These are phyloP conservation scores for Lactarius tabidus DNA, from an alignment of 768 basidiomycete genomes.

Conservation along the genomic window DNA sequence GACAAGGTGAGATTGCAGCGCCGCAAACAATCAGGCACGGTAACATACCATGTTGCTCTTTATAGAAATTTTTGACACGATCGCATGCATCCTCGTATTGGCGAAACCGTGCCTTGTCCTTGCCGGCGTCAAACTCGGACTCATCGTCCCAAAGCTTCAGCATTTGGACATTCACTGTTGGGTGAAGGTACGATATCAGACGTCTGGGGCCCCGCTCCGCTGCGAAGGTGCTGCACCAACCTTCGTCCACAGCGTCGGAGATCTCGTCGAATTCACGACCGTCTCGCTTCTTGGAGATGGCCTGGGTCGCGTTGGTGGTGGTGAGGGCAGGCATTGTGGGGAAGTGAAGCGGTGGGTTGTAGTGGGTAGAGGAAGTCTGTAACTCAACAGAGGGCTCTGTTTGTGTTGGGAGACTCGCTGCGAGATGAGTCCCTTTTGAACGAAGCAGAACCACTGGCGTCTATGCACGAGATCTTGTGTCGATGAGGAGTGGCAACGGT, in stretches of 20 bases:
- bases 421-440: constrained; percentile 15
- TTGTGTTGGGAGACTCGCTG: constrained; percentile 2
- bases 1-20: constrained; percentile 5
- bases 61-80: constrained; percentile 73
- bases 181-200: not conserved
- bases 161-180: constrained; percentile 64
- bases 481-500: constrained; percentile 3
- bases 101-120: constrained; percentile 66
- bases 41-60: constrained; percentile 65
- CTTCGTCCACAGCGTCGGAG: constrained; percentile 49
- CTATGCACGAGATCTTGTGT: constrained; percentile 12
- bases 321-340: constrained; percentile 22
- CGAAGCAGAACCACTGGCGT: constrained; percentile 5
- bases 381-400: constrained; percentile 5
- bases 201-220: not conserved
- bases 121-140: constrained; percentile 54
- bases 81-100: constrained; percentile 74
- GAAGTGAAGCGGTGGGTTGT: not conserved
- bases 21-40: constrained; percentile 11
- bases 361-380: constrained; percentile 2
- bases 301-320: not conserved
- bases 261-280: constrained; percentile 39
- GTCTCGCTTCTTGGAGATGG: constrained; percentile 20
- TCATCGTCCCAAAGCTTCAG: constrained; percentile 52
- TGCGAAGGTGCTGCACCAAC: constrained; percentile 31